Conservation (phyloP, 2,329 filamentous ascomycete species). For the Cladorrhinum sp. region DNA sequence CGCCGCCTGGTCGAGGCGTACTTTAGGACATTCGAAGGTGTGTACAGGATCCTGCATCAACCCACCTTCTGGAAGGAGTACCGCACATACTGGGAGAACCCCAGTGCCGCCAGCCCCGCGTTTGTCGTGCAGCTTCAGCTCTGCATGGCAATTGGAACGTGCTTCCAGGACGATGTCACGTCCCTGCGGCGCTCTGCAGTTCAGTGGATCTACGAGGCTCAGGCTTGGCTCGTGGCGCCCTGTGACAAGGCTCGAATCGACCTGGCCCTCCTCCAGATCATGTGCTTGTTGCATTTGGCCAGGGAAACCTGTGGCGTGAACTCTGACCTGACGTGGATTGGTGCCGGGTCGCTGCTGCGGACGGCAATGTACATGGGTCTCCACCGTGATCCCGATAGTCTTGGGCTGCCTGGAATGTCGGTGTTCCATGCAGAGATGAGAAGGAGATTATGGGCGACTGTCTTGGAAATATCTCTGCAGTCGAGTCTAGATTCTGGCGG, state of each 20-base stretch:
- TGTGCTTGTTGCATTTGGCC: constrained; percentile 50
- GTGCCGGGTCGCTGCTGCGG: constrained; percentile 48
- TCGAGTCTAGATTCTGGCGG: constrained; percentile 50
- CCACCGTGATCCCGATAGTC: constrained; percentile 51
- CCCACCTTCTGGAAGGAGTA: constrained; percentile 57
- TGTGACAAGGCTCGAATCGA: constrained; percentile 49
- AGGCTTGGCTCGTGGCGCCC: constrained; percentile 47
- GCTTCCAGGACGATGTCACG: constrained; percentile 45
- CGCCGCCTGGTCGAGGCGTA: constrained; percentile 50
- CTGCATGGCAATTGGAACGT: constrained; percentile 50
- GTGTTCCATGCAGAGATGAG: constrained; percentile 51
- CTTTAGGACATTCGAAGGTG: constrained; percentile 48
- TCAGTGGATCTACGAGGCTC: constrained; percentile 53
- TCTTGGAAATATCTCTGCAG: constrained; percentile 54
- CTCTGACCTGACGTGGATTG: constrained; percentile 52
- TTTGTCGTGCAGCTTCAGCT: constrained; percentile 55
- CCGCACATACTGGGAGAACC: constrained; percentile 46
- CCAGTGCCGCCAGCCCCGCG: constrained; percentile 36
- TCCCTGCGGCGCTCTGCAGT: constrained; percentile 42
- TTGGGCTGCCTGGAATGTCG: constrained; percentile 43
- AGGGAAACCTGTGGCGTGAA: constrained; percentile 46
- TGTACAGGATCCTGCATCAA: constrained; percentile 55
- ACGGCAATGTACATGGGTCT: constrained; percentile 57
- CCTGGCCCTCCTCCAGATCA: constrained; percentile 48
- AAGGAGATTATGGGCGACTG: constrained; percentile 54